Conservation (phyloP, 305 asterid species). For the Fraxinus velutina region DNA sequence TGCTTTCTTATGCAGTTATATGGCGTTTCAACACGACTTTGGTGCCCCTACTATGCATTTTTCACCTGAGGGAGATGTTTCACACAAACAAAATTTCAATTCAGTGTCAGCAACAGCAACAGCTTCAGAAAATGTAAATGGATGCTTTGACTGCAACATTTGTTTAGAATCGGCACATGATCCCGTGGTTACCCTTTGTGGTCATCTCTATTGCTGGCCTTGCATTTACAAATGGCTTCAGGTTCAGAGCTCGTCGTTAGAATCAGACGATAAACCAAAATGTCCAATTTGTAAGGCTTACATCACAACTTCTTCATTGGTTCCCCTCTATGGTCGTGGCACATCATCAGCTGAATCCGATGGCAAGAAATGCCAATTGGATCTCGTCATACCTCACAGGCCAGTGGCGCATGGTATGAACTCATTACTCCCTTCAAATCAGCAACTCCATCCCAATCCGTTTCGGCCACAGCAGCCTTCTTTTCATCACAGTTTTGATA, state of each 20-base stretch:
- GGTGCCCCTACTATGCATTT: constrained; percentile 36
- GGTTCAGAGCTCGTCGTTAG: constrained; percentile 49
- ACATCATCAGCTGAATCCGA: constrained; percentile 42
- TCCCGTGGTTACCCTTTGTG: constrained; percentile 66
- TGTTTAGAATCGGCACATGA: constrained; percentile 58
- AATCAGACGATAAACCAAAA: constrained; percentile 54
- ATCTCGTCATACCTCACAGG: constrained; percentile 52
- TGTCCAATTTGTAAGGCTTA: constrained; percentile 77
- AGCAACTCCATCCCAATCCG: constrained; percentile 30
- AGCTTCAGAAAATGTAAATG: constrained; percentile 45
- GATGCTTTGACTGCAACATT: constrained; percentile 77
- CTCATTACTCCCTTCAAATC: constrained; percentile 26
- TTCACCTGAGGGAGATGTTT: constrained; percentile 35
- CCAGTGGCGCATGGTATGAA: constrained; percentile 51
- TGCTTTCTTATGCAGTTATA: constrained; percentile 41
- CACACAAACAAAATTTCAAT: constrained; percentile 41
- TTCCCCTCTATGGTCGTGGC: constrained; percentile 85
- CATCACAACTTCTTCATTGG: constrained; percentile 60
- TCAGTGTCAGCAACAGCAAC: constrained; percentile 30
- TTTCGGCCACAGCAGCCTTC: constrained; percentile 27
- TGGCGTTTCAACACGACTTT: constrained; percentile 48
- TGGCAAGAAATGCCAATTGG: constrained; percentile 43
- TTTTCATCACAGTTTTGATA: constrained; percentile 36
- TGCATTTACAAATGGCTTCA: constrained; percentile 81
- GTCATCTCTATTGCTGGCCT: constrained; percentile 70